These are phyloP conservation scores for Zasmidium cellare DNA, from an alignment of 2,329 filamentous ascomycete genomes.

Conservation along the genomic window DNA sequence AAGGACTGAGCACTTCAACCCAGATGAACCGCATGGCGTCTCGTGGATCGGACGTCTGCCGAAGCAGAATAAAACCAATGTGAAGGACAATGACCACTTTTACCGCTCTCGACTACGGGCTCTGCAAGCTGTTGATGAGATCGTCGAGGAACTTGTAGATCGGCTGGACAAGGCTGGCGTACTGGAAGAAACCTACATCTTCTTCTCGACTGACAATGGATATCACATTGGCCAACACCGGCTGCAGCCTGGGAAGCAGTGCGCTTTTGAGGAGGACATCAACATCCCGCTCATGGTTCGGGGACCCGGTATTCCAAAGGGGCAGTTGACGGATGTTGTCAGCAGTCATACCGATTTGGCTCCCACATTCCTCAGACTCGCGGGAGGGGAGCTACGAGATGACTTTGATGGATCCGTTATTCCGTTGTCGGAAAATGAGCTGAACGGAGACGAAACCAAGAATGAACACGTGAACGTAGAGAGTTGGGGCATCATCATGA, in stretches of 20 bases:
- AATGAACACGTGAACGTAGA: conserved; percentile 43
- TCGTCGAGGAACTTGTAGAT: conserved; percentile 49
- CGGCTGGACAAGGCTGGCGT: conserved; percentile 43
- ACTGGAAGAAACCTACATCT: conserved; percentile 50
- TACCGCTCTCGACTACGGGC: conserved; percentile 52
- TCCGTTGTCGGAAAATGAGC: conserved; percentile 23
- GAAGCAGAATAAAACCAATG: conserved; percentile 45
- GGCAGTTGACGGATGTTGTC: conserved; percentile 32
- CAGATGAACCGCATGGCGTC: conserved; percentile 46
- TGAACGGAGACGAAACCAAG: background rate
- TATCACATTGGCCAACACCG: conserved; percentile 43
- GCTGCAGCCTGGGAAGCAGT: conserved; percentile 41
- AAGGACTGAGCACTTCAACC: conserved; percentile 66
- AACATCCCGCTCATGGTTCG: conserved; percentile 42
- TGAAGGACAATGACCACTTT: conserved; percentile 56
- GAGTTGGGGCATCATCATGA: conserved; percentile 41
- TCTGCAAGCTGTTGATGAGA: conserved; percentile 56
- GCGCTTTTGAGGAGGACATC: conserved; percentile 42
- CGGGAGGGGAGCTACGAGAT: conserved; percentile 28
- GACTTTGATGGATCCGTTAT: conserved; percentile 40
- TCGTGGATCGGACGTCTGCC: conserved; percentile 49
- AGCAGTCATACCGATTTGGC: conserved; percentile 43
- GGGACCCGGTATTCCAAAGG: conserved; percentile 37
- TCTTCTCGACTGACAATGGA: conserved; percentile 43
- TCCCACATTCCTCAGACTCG: conserved; percentile 38